Evolutionary conservation across 1,284 basidiomycete species (phyloP).

Genomic region (Tetrapyrgos nigripes): DNA sequence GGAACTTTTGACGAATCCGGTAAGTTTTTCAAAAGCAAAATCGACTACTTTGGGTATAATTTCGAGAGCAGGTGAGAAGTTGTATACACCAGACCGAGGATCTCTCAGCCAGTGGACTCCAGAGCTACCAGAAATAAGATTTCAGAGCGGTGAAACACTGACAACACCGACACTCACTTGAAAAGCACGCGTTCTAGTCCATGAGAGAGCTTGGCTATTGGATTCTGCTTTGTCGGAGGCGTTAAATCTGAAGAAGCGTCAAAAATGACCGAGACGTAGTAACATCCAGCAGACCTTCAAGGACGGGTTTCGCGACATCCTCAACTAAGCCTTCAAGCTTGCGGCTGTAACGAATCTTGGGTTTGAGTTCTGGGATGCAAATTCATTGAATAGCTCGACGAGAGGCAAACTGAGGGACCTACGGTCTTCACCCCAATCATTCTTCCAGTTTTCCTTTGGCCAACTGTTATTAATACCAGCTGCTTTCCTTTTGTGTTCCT

Average conservation of each 20-base stretch:
- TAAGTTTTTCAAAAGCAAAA: conserved; percentile 88
- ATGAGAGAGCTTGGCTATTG: conserved; percentile 78
- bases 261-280: neutral
- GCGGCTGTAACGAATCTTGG: neutral
- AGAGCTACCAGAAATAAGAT: conserved; percentile 55
- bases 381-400: neutral
- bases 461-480: neutral
- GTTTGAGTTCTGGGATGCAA: neutral
- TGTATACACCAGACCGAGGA: conserved; percentile 86
- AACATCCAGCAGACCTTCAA: neutral
- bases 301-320: conserved; percentile 8
- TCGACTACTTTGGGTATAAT: conserved; percentile 82
- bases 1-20: conserved; percentile 84
- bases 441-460: conserved; percentile 6
- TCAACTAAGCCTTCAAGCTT: conserved; percentile 14
- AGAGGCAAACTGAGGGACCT: neutral
- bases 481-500: conserved; percentile 1
- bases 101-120: conserved; percentile 95
- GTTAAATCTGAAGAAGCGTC: conserved; percentile 48
- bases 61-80: conserved; percentile 79
- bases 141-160: neutral
- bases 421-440: conserved; percentile 17
- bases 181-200: conserved; percentile 86
- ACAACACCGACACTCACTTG: conserved; percentile 60
- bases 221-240: conserved; percentile 53